Conservation (phyloP, 106 monocot species). For the Cymbidium sinense region DNA sequence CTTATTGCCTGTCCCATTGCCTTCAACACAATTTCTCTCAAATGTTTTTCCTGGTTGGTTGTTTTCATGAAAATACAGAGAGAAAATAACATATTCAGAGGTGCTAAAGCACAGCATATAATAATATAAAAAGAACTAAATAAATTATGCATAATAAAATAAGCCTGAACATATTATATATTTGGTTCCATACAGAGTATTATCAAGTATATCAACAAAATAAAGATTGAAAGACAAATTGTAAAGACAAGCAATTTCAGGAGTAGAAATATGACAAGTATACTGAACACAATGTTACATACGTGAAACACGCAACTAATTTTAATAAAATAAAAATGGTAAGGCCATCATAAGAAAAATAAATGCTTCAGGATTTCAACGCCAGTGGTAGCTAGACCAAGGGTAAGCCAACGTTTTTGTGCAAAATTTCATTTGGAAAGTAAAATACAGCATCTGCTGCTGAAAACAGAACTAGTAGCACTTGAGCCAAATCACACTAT, state of each 20-base stretch:
- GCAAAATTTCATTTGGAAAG: background rate
- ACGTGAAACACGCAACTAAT: background rate
- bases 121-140: background rate
- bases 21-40: slow-evolving; percentile 11
- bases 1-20: slow-evolving; percentile 12
- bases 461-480: background rate
- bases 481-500: background rate
- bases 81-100: background rate
- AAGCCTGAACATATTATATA: background rate
- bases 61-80: background rate
- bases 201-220: too few relatives aligned
- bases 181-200: background rate
- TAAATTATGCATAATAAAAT: background rate
- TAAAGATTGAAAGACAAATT: background rate
- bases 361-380: background rate
- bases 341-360: background rate
- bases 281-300: background rate
- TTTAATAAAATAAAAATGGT: background rate
- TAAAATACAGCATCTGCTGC: background rate
- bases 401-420: background rate
- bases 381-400: background rate
- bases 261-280: background rate
- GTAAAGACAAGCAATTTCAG: background rate
- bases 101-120: background rate
- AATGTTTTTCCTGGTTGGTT: slow-evolving; percentile 6